Base-by-base conservation (phyloP, 192 early-diverging fungal species). In the Coemansia sp. region DNA sequence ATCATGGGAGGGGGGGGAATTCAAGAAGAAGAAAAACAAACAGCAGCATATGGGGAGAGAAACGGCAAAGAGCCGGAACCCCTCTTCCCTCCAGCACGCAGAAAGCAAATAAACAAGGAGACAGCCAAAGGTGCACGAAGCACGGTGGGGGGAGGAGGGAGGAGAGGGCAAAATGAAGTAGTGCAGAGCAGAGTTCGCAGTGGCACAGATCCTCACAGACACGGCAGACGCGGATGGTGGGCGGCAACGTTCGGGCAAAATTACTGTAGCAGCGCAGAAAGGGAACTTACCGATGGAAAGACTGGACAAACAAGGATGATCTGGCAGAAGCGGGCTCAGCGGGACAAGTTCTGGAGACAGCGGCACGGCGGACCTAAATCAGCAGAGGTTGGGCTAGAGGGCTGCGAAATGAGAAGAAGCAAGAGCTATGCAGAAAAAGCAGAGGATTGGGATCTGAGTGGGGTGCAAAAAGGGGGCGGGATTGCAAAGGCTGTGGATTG, bases 381-480 rank as follows among this genome's bases (percentile, higher is more conserved):
- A 25, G 37, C 25, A 56, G 37, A 56, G 54, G 10, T 56, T 56
- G 7, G 32, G 54, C 16, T 48, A 25, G 48, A 50, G 16, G 20
- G 54, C 54, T 56, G 54, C 37, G 25, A 38, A 37, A 13, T 56
- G 32, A 32, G 54, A 8, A 10, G 10, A 17, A 32, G 54, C 54
- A 38, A 59, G 54, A 54, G 43, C 37, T 37, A 67, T 67, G 55
- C 65, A 67, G n/a, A 56, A 53, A 50, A 55, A 43, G 32, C 45
- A 51, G 32, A 37, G n/a, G n/a, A 39, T 50, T 39, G 25, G 32
- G 38, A 25, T 25, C 25, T 1, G 25, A 25, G 25, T n/a, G 17
- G 39, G 6, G 40, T 42, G 48, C 49, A 40, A 19, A 3, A 14
- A 39, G 40, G 11, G 16, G 39, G 38, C 7, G 55, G 25, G 5